Evolutionary conservation across 2,329 filamentous ascomycete species (phyloP).

Genomic region (Elsinoe arachidis): DNA sequence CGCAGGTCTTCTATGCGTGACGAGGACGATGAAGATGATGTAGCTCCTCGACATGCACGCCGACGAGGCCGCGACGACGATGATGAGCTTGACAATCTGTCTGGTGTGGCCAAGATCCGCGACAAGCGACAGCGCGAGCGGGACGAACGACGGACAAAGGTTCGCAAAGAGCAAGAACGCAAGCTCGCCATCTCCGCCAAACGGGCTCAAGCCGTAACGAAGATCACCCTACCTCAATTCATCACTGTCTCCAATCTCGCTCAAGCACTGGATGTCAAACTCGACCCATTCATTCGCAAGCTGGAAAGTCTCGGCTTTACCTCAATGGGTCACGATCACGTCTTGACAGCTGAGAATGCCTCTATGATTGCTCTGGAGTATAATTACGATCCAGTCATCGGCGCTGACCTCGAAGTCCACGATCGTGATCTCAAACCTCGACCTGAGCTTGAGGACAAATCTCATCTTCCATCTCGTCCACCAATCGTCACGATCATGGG

Average conservation of each 20-base stretch:
- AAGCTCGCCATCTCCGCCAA: constrained; percentile 19
- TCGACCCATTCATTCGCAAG: constrained; percentile 62
- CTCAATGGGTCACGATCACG: constrained; percentile 68
- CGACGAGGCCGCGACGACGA: constrained; percentile 13
- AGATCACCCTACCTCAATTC: constrained; percentile 77
- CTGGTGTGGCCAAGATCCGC: constrained; percentile 16
- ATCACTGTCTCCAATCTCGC: constrained; percentile 83
- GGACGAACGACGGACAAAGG: constrained; percentile 18
- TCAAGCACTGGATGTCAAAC: constrained; percentile 60
- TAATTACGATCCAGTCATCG: constrained; percentile 74
- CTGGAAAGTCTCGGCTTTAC: constrained; percentile 85
- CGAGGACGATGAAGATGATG: constrained; percentile 15
- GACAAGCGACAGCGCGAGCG: constrained; percentile 20
- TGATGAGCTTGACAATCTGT: constrained; percentile 14
- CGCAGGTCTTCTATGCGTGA: constrained; percentile 10
- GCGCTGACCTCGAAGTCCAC: constrained; percentile 45
- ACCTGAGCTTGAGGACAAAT: constrained; percentile 54
- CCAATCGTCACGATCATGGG: constrained; percentile 99
- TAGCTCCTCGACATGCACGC: constrained; percentile 13
- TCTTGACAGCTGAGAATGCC: constrained; percentile 85
- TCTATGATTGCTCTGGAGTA: constrained; percentile 87
- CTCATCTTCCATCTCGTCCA: constrained; percentile 62
- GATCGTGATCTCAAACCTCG: constrained; percentile 65
- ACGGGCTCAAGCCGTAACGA: constrained; percentile 38
- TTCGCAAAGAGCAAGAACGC: constrained; percentile 20